phyloP scores from a whole-genome alignment of 345 rosid species.

The Zanthoxylum bungeanum region DNA sequence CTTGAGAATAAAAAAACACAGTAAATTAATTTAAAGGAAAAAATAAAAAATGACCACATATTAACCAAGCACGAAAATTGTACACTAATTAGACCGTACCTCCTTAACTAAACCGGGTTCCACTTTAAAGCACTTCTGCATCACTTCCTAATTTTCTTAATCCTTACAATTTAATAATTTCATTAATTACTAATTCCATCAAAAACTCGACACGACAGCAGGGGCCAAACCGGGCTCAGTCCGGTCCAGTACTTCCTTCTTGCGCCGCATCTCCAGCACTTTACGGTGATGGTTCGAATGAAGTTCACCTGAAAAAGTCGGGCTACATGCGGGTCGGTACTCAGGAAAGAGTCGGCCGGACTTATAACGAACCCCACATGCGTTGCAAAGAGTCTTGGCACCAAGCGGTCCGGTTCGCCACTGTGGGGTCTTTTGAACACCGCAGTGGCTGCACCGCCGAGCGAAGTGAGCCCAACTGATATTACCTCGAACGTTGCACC shows the following conservation, averaged over 20 bases:
- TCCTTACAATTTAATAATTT: background rate
- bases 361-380: constrained; percentile 88
- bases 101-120: no score
- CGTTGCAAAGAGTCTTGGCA: constrained; percentile 86
- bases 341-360: constrained; percentile 90
- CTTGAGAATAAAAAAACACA: no score
- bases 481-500: constrained; percentile 13
- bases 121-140: background rate
- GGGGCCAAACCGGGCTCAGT: constrained; percentile 33
- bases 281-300: constrained; percentile 91
- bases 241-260: constrained; percentile 36
- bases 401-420: constrained; percentile 96
- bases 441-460: constrained; percentile 87
- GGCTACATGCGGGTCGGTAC: constrained; percentile 92
- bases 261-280: constrained; percentile 78
- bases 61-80: no score
- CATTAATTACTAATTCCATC: constrained; percentile 8
- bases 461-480: constrained; percentile 20
- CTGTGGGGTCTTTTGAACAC: constrained; percentile 90
- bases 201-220: constrained; percentile 53
- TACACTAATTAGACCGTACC: no score
- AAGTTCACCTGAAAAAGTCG: constrained; percentile 65
- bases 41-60: no score
- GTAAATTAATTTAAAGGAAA: no score
- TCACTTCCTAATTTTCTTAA: background rate